phyloP scores from a whole-genome alignment of 2,329 filamentous ascomycete species.

The Fusarium pilosicola region DNA sequence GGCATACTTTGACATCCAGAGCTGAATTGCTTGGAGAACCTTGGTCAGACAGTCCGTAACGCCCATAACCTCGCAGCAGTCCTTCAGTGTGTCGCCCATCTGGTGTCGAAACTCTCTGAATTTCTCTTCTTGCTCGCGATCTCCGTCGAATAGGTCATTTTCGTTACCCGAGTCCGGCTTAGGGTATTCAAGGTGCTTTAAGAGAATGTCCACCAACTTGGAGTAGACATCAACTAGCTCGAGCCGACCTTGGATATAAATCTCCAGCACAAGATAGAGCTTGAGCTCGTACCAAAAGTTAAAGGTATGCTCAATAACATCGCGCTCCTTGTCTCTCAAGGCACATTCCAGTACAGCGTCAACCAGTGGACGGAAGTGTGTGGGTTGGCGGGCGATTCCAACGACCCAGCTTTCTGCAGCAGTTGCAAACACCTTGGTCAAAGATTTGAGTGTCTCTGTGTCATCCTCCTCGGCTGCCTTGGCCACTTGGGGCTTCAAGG shows the following conservation, averaged over 20 bases:
- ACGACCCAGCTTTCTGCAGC: constrained; percentile 96
- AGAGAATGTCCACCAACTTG: constrained; percentile 90
- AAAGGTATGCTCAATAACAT: constrained; percentile 94
- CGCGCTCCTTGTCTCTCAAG: constrained; percentile 84
- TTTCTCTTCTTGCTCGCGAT: constrained; percentile 94
- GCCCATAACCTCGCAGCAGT: constrained; percentile 95
- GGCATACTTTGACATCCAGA: constrained; percentile 88
- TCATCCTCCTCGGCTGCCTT: constrained; percentile 84
- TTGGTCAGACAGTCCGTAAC: constrained; percentile 91
- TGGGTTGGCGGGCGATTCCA: constrained; percentile 84
- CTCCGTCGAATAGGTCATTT: constrained; percentile 90
- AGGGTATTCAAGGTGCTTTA: constrained; percentile 90
- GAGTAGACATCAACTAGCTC: constrained; percentile 85
- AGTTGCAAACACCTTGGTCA: constrained; percentile 91
- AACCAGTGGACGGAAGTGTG: constrained; percentile 84
- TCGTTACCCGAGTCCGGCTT: constrained; percentile 77
- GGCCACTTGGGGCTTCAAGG: constrained; percentile 79
- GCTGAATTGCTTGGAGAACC: constrained; percentile 84
- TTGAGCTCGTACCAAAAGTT: constrained; percentile 99
- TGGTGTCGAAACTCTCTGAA: constrained; percentile 96
- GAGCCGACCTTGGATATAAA: constrained; percentile 83
- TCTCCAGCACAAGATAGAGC: constrained; percentile 91
- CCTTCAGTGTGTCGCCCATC: constrained; percentile 98
- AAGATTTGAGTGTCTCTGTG: constrained; percentile 82
- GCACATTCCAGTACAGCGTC: constrained; percentile 94